These are phyloP conservation scores for Vanrija sp. DNA, from an alignment of 1,284 basidiomycete genomes.

Conservation along the genomic window DNA sequence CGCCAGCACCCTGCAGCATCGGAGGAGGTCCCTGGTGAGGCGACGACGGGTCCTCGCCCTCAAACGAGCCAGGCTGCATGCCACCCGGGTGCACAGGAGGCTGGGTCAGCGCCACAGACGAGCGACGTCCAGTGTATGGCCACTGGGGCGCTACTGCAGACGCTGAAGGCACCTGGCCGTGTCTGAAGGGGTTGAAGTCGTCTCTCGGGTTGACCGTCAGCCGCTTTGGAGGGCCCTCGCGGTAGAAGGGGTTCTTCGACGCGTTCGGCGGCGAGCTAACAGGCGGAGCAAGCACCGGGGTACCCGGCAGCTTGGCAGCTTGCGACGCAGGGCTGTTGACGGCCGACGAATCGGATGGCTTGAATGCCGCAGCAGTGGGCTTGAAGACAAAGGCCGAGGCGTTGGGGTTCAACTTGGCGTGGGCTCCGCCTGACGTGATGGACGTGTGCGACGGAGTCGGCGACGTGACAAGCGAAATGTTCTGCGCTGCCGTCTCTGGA, in stretches of 20 bases:
- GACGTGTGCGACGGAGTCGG: constrained; percentile 48
- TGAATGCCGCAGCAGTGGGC: constrained; percentile 55
- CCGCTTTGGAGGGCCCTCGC: constrained; percentile 65
- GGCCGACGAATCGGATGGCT: constrained; percentile 33
- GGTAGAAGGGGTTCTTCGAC: constrained; percentile 75
- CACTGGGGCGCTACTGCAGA: constrained; percentile 67
- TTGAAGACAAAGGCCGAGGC: constrained; percentile 64
- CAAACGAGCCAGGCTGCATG: constrained; percentile 9
- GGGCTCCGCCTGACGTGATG: constrained; percentile 18
- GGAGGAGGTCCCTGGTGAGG: constrained; percentile 21
- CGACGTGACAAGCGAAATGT: constrained; percentile 47
- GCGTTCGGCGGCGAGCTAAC: constrained; percentile 45
- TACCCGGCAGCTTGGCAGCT: background rate
- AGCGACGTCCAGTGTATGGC: constrained; percentile 85
- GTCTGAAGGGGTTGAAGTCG: constrained; percentile 88
- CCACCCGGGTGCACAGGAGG: constrained; percentile 40
- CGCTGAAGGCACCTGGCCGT: constrained; percentile 61
- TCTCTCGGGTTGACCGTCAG: constrained; percentile 80
- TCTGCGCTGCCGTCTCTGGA: constrained; percentile 36
- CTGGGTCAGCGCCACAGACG: constrained; percentile 56
- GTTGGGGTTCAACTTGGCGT: constrained; percentile 67
- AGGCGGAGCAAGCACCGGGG: constrained; percentile 14
- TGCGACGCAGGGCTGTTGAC: constrained; percentile 1
- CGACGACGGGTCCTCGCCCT: constrained; percentile 13
- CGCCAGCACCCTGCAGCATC: constrained; percentile 17